A percentile compares a stretch with the other conserved stretches of the same genome.
These are phyloP conservation scores for Debaryomycetaceae sp. DNA, from an alignment of 1,139 yeast species.

Conservation along the genomic window DNA sequence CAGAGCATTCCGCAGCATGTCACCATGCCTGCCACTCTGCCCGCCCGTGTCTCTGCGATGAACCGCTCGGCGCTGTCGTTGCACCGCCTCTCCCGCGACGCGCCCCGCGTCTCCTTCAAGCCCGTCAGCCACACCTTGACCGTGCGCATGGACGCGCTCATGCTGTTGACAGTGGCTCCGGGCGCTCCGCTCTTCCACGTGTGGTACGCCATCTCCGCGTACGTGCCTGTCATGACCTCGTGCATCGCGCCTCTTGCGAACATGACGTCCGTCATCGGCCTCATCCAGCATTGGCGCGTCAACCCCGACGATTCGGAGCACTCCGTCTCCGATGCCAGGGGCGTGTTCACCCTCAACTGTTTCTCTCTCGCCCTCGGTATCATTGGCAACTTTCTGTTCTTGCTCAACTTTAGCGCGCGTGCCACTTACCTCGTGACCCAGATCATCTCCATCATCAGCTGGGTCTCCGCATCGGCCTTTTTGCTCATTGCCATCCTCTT, in stretches of 20 bases:
- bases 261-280: constrained; percentile 58
- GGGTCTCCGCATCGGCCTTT: constrained; percentile 46
- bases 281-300: constrained; percentile 61
- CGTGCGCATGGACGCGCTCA: constrained; percentile 23
- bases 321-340: constrained; percentile 22
- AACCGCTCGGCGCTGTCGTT: no score
- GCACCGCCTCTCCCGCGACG: no score
- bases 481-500: constrained; percentile 36
- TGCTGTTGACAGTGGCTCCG: constrained; percentile 26
- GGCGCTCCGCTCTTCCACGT: constrained; percentile 37
- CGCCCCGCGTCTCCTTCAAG: no score
- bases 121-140: constrained; percentile 15
- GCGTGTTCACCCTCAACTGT: constrained; percentile 46
- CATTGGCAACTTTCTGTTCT: constrained; percentile 51
- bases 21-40: no score
- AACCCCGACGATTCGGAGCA: constrained; percentile 11
- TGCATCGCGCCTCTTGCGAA: constrained; percentile 73
- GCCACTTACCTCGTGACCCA: constrained; percentile 51
- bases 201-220: constrained; percentile 56
- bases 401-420: constrained; percentile 55
- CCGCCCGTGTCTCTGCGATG: no score
- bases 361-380: constrained; percentile 55
- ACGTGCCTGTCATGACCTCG: constrained; percentile 64
- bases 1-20: no score
- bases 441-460: constrained; percentile 47